Evolutionary conservation across 2,329 filamentous ascomycete species (phyloP).

Genomic region (Aureobasidium sp.): DNA sequence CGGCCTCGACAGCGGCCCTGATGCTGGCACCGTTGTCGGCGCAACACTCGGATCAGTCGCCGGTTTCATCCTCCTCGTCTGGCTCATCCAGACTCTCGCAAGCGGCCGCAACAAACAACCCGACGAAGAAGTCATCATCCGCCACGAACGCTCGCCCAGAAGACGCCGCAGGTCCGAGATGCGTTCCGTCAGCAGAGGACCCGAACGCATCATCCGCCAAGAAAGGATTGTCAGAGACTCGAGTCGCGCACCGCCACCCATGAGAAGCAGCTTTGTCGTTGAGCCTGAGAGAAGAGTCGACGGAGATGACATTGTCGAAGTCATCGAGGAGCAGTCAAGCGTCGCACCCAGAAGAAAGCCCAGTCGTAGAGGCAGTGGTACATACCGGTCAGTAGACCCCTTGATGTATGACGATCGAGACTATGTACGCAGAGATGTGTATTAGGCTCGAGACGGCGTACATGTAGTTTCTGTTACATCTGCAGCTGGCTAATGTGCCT

Average conservation of each 20-base stretch:
- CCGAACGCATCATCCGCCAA: slow-evolving; percentile 28
- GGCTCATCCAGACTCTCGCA: slow-evolving; percentile 39
- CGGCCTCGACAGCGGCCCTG: slow-evolving; percentile 43
- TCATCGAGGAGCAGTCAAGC: slow-evolving; percentile 48
- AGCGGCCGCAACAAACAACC: slow-evolving; percentile 21
- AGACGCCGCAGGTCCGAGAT: slow-evolving; percentile 27
- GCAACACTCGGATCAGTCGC: slow-evolving; percentile 49
- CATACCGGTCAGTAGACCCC: slow-evolving; percentile 44
- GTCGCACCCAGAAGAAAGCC: slow-evolving; percentile 31
- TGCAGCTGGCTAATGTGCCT: slow-evolving; percentile 13
- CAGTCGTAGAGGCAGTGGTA: slow-evolving; percentile 31
- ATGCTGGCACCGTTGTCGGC: slow-evolving; percentile 51
- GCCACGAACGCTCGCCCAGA: slow-evolving; percentile 20
- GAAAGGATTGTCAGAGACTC: slow-evolving; percentile 28
- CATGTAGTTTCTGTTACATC: background rate
- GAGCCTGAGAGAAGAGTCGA: slow-evolving; percentile 39
- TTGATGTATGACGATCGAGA: slow-evolving; percentile 30
- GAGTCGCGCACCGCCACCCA: slow-evolving; percentile 14
- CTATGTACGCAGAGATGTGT: slow-evolving; percentile 14
- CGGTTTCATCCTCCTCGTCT: slow-evolving; percentile 46
- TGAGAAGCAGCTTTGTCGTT: slow-evolving; percentile 30
- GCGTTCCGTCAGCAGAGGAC: slow-evolving; percentile 23
- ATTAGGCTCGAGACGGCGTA: background rate
- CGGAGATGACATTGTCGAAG: slow-evolving; percentile 49
- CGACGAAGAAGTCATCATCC: slow-evolving; percentile 27